Evolutionary conservation across 306 rosid genomes (phyloP), one percentile per base, ranked within the genome.

Genomic region (Pterocarpus santalinus): DNA sequence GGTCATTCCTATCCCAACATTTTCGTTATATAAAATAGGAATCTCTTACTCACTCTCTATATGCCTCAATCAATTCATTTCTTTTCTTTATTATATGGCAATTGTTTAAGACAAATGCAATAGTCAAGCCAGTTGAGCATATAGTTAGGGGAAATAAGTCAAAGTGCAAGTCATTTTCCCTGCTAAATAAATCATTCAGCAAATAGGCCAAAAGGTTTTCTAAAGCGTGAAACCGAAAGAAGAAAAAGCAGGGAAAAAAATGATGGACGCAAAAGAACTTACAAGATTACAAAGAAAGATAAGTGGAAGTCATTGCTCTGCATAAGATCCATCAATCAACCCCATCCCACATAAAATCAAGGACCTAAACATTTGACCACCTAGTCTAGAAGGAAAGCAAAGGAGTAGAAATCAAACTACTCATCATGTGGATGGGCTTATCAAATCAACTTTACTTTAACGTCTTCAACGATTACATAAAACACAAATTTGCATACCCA

Each of bases 371-470:
- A 68, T 68, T 39, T 43, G 52, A 52, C 17, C 57, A 75, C 69
- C 76, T 57, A 80, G 55, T 28, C 22, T 34, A 70, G 38, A 71
- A 61, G 47, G 53, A 69, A 17, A 47, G 36, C 17, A 71, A 62
- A 32, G 51, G 63, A 36, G 11, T 28, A 35, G 11, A 62, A 63
- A 47, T 49, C 51, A 76, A 62, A 17, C 63, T 60, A 34, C 53
- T 46, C 35, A 80, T 35, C 22, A 52, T 4, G 75, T n/a, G 44
- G 30, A 49, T 51, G 63, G 46, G 38, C 46, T 4, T 51, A 63
- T 43, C 46, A 47, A 64, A 51, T 41, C 68, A 32, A 39, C 68
- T 39, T 28, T 28, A 56, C 7, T 39, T 17, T 11, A 63, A 34
- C 22, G 8, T 67, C 16, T 9, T 67, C 11, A 28, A 68, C 43